Conservation (phyloP, 768 basidiomycete species). For the Lactifluus subvellereus region DNA sequence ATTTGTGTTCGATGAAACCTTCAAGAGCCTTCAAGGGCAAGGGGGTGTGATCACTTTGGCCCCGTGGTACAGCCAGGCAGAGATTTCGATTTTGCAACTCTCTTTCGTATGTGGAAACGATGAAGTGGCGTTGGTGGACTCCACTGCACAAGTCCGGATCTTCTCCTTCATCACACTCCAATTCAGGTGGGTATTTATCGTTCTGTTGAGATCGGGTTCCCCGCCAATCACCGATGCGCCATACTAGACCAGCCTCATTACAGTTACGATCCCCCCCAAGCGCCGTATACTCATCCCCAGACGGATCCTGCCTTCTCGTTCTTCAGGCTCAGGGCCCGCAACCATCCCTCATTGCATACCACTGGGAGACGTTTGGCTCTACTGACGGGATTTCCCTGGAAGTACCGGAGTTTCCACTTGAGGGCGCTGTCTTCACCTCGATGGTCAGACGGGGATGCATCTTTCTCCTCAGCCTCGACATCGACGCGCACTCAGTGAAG, state of each 20-base stretch:
- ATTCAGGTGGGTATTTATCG: slow-evolving; percentile 38
- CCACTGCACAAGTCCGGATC: slow-evolving; percentile 38
- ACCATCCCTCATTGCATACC: slow-evolving; percentile 37
- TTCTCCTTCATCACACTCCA: slow-evolving; percentile 50
- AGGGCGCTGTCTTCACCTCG: slow-evolving; percentile 39
- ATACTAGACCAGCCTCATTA: slow-evolving; percentile 40
- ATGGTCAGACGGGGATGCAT: slow-evolving; percentile 38
- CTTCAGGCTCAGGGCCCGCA: slow-evolving; percentile 22
- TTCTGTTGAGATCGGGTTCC: neutral
- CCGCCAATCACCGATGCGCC: neutral
- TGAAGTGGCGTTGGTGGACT: slow-evolving; percentile 49
- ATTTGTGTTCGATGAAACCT: slow-evolving; percentile 43
- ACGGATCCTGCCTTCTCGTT: slow-evolving; percentile 48
- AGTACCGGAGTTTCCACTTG: slow-evolving; percentile 28
- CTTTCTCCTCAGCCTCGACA: slow-evolving; percentile 41
- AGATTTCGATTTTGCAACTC: slow-evolving; percentile 31
- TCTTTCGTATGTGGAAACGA: slow-evolving; percentile 46
- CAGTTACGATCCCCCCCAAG: slow-evolving; percentile 34
- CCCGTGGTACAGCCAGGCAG: slow-evolving; percentile 37
- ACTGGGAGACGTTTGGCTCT: slow-evolving; percentile 54
- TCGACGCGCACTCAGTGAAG: slow-evolving; percentile 29
- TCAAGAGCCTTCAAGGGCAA: slow-evolving; percentile 36
- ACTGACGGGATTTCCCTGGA: slow-evolving; percentile 38
- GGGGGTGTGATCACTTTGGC: slow-evolving; percentile 39
- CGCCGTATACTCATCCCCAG: slow-evolving; percentile 42